Conservation (phyloP, 192 early-diverging fungal genomes). For the Rhizoclosmatium globosum region DNA sequence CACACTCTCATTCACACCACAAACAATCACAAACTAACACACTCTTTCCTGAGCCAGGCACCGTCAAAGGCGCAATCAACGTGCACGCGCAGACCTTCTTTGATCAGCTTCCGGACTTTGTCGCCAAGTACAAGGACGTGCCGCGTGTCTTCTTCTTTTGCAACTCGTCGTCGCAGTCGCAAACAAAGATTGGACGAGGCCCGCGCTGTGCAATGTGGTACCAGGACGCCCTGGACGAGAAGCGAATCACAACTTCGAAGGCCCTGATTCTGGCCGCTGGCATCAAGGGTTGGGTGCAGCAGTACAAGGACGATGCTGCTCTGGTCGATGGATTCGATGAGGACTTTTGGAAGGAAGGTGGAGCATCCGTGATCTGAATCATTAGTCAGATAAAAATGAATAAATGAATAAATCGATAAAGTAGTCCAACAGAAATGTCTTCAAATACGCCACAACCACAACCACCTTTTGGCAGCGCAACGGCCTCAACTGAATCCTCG, state of each 20-base stretch:
- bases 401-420: no score
- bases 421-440: no score
- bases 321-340: constrained; percentile 29
- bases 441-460: background rate
- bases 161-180: background rate
- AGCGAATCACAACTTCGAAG: constrained; percentile 26
- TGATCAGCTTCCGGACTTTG: constrained; percentile 23
- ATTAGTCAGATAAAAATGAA: no score
- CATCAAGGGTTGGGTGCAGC: constrained; percentile 31
- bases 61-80: constrained; percentile 32
- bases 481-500: constrained; percentile 8
- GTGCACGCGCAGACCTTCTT: constrained; percentile 38
- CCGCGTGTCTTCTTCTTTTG: constrained; percentile 33
- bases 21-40: no score
- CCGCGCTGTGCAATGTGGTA: constrained; percentile 34
- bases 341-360: constrained; percentile 31
- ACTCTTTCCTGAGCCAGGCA: background rate
- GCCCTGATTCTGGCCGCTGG: constrained; percentile 32
- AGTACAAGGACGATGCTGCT: constrained; percentile 18
- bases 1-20: no score
- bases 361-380: background rate
- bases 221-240: constrained; percentile 29
- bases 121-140: constrained; percentile 12
- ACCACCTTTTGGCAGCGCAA: constrained; percentile 5
- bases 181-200: constrained; percentile 22